phyloP scores from a whole-genome alignment of 1,284 basidiomycete species.

The Cryptococcus hybrid region DNA sequence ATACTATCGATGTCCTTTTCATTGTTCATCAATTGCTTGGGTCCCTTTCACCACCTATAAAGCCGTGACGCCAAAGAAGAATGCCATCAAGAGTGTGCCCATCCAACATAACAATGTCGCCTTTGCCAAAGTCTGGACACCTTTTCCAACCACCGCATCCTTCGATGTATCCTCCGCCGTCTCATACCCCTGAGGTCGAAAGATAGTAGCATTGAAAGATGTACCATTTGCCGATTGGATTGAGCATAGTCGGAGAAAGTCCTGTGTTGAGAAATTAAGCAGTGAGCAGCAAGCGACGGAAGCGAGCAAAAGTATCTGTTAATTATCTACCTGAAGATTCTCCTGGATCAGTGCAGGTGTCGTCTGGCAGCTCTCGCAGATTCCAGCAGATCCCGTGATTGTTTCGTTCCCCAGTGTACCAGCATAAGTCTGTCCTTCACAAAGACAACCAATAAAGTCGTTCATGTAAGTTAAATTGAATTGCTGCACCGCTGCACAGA shows the following conservation, averaged over 20 bases:
- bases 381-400: constrained; percentile 17
- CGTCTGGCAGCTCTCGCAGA: constrained; percentile 34
- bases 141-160: neutral
- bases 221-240: constrained; percentile 33
- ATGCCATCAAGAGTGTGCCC: neutral
- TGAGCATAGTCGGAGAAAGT: constrained; percentile 24
- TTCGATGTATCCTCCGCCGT: neutral
- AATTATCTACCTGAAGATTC: constrained; percentile 33
- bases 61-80: neutral
- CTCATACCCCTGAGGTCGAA: constrained; percentile 27
- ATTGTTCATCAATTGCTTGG: no score
- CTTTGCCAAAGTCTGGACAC: neutral
- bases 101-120: neutral
- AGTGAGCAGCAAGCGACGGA: neutral
- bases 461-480: constrained; percentile 29
- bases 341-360: constrained; percentile 28
- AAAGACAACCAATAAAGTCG: constrained; percentile 35
- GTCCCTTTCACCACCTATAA: no score
- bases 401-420: constrained; percentile 21
- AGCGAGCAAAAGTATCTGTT: neutral
- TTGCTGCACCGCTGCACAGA: constrained; percentile 13
- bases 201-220: constrained; percentile 26
- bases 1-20: no score
- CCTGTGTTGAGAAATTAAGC: neutral
- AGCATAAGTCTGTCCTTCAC: constrained; percentile 19